Conservation (phyloP, 148 eudicot genomes). For the Linanthus parryae region DNA sequence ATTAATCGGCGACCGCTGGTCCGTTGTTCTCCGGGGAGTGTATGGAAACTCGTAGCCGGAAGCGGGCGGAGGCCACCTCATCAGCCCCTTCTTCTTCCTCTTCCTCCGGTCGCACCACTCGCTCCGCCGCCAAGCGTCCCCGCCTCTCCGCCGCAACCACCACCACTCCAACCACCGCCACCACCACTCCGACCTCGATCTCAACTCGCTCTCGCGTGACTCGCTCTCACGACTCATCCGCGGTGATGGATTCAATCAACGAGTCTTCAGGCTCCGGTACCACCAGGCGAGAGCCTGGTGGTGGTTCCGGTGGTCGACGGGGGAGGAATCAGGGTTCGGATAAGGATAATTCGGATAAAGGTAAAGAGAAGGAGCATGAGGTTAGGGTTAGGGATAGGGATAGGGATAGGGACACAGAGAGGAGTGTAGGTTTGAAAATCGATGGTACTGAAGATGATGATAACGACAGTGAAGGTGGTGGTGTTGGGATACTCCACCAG, state of each 20-base stretch:
- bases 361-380: constrained; percentile 77
- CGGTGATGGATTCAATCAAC: constrained; percentile 35
- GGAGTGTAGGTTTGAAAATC: constrained; percentile 43
- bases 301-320: constrained; percentile 53
- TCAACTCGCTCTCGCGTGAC: constrained; percentile 42
- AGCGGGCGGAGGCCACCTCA: constrained; percentile 98
- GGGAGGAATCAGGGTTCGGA: constrained; percentile 38
- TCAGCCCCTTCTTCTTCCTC: constrained; percentile 70
- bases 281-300: constrained; percentile 26
- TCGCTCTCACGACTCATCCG: constrained; percentile 30
- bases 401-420: constrained; percentile 39
- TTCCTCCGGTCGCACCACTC: constrained; percentile 55
- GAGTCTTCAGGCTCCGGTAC: constrained; percentile 49
- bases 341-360: constrained; percentile 57
- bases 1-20: not conserved
- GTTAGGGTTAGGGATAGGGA: constrained; percentile 35
- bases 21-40: not conserved
- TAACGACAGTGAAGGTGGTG: constrained; percentile 59
- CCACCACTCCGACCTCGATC: constrained; percentile 23
- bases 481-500: constrained; percentile 70
- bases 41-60: constrained; percentile 99
- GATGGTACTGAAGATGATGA: constrained; percentile 54
- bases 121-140: constrained; percentile 50
- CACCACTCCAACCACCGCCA: constrained; percentile 1
- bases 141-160: constrained; percentile 38